Conservation (phyloP, 2,329 filamentous ascomycete species). For the Cladosporium phlei region DNA sequence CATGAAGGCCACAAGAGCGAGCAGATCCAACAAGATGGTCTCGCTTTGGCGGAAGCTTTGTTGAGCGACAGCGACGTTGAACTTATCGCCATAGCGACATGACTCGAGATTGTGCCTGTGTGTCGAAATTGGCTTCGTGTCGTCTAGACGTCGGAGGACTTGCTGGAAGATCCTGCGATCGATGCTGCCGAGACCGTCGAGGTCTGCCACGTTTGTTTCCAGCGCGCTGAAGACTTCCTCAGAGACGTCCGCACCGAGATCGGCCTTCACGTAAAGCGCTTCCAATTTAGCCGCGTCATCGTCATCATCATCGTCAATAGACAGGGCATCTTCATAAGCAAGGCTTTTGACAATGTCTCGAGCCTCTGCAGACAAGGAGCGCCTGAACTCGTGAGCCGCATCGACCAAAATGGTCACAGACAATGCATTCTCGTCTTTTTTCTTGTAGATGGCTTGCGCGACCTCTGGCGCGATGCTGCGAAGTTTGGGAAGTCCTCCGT, state of each 20-base stretch:
- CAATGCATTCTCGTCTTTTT: slow-evolving; percentile 12
- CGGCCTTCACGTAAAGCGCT: slow-evolving; percentile 70
- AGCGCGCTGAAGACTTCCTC: slow-evolving; percentile 74
- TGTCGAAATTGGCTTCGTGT: slow-evolving; percentile 42
- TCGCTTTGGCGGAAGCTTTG: slow-evolving; percentile 71
- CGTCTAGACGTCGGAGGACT: slow-evolving; percentile 48
- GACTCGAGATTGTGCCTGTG: slow-evolving; percentile 16
- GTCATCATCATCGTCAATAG: slow-evolving; percentile 24
- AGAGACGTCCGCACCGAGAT: slow-evolving; percentile 71
- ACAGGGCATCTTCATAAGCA: slow-evolving; percentile 5
- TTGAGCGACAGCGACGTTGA: slow-evolving; percentile 71
- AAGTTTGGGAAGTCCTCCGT: background rate
- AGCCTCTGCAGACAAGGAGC: slow-evolving; percentile 20
- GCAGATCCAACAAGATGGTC: slow-evolving; percentile 72
- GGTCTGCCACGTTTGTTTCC: slow-evolving; percentile 63
- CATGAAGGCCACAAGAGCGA: slow-evolving; percentile 81
- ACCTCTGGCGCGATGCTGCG: slow-evolving; percentile 13
- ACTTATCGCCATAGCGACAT: slow-evolving; percentile 70
- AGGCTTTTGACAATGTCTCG: slow-evolving; percentile 42
- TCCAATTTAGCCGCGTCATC: slow-evolving; percentile 62
- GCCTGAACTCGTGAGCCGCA: slow-evolving; percentile 21
- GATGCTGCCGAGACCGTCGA: slow-evolving; percentile 50
- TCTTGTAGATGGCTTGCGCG: slow-evolving; percentile 11
- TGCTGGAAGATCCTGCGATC: slow-evolving; percentile 20
- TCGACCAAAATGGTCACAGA: slow-evolving; percentile 17